Evolutionary conservation across 192 early-diverging fungal species (phyloP), one percentile per base, ranked within the genome.

Genomic region (Entomortierella beljakovae): DNA sequence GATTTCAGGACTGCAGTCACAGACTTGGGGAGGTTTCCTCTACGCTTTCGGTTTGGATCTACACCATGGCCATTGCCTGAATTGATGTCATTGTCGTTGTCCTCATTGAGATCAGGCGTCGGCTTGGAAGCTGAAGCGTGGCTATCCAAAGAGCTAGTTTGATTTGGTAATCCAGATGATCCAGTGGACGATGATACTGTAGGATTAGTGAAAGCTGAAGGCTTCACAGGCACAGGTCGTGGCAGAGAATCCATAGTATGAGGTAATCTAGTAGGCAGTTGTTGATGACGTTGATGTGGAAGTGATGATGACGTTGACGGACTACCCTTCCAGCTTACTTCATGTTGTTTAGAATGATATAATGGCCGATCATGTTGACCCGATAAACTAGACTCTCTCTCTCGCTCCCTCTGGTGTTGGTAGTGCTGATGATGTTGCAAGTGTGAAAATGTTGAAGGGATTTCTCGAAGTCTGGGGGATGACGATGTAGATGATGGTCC

Each of bases 1-100:
- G 82, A 66, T 42, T 90, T 85, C 25, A 92, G 64, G 25, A 89
- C 81, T 9, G 86, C 80, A 3, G 86, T 88, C n/a, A 88, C 84
- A 0, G 80, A 68, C 46, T 90, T 90, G 28, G 88, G 88, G 11
- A 90, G 70, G 51, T 90, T 90, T 26, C 88, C 88, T n/a, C 88
- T 81, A 10, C 87, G 70, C 55, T 68, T 77, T 11, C 66, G 52
- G 42, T 77, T 77, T 8, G 74, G 74, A 46, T 77, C 74, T 26
- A 67, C 35, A n/a, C 57, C 57, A 10, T 57, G 18, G 46, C 3
- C n/a, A 28, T 6, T 57, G 34, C 13, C 9, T 23, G 8, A 22
- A 25, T 6, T 6, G 32, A 51, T 35, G 43, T n/a, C 25, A 48
- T 29, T 34, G 67, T 43, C 35, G 40, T 23, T 56, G 28, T n/a